Evolutionary conservation across 192 early-diverging fungal species (phyloP), one percentile per base, ranked within the genome.

Genomic region (Mortierella claussenii): DNA sequence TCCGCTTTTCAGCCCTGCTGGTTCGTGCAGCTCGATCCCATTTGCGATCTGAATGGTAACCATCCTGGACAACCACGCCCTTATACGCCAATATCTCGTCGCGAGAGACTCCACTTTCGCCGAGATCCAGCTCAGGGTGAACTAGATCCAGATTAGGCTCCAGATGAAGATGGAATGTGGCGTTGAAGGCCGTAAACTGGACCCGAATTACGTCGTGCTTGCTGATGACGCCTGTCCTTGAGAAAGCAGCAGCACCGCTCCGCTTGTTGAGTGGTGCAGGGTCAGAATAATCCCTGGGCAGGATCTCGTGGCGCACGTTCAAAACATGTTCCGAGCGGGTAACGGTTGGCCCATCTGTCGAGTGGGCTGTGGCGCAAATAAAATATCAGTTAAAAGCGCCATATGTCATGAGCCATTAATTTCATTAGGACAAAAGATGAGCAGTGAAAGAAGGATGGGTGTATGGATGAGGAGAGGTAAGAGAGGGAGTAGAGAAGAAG

Each of bases 71-170:
- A 32, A 76, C 73, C 4, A 47, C 88, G 80, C 31, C 85, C 81
- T 71, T 90, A 88, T 46, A 93, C 49, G 63, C 83, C 53, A 52
- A 74, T 65, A 54, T 82, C 65, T 62, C 87, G 70, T 62, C 83
- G 73, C 13, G 79, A 57, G 18, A 70, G n/a, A 64, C 53, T 18
- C 59, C 60, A 21, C 71, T 64, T 17, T 40, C 46, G 10, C 60
- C 55, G 21, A 54, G 61, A 17, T 62, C 82, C 3, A 88, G 88
- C 3, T 88, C 67, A 1, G 90, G 87, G 66, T 93, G 90, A 47
- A 93, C 67, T 37, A 93, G 60, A 64, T 91, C 90, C 17, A 76
- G 52, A 71, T 93, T 93, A 27, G 89, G 90, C 62, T 88, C 84
- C 24, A 93, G 76, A 42, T 91, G 63, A 42, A 93, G 70, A 47